phyloP scores from a whole-genome alignment of 805 yeast species.

The Suhomyces sp. region DNA sequence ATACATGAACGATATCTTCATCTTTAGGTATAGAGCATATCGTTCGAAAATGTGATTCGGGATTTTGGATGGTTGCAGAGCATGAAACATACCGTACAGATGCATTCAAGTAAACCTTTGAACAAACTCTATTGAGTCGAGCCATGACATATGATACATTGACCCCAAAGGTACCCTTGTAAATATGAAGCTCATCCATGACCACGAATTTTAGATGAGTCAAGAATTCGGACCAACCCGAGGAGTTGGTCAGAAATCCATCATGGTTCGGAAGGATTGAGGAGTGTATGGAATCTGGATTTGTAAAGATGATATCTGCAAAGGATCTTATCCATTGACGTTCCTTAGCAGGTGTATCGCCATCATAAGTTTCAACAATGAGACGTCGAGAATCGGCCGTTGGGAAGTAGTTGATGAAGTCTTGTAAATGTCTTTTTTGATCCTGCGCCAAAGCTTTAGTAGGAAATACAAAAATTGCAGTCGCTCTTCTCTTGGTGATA shows the following conservation, averaged over 20 bases:
- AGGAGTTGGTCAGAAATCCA: slow-evolving; percentile 2
- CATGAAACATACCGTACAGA: slow-evolving; percentile 74
- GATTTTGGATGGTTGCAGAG: slow-evolving; percentile 87
- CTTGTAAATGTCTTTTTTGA: slow-evolving; percentile 78
- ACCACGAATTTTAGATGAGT: slow-evolving; percentile 67
- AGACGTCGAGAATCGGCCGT: slow-evolving; percentile 37
- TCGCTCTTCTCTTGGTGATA: slow-evolving; percentile 38
- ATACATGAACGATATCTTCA: slow-evolving; percentile 54
- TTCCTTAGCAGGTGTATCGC: slow-evolving; percentile 72
- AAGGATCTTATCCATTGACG: slow-evolving; percentile 55
- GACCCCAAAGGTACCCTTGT: slow-evolving; percentile 88
- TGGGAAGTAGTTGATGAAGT: slow-evolving; percentile 52
- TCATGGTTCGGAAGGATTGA: slow-evolving; percentile 78
- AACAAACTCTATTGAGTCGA: slow-evolving; percentile 60
- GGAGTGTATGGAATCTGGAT: slow-evolving; percentile 91
- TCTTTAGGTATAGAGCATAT: slow-evolving; percentile 62
- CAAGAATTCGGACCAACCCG: slow-evolving; percentile 67
- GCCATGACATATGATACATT: slow-evolving; percentile 87
- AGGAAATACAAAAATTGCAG: slow-evolving; percentile 89
- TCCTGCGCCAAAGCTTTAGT: slow-evolving; percentile 98
- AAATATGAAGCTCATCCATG: slow-evolving; percentile 83
- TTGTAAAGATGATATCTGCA: slow-evolving; percentile 84
- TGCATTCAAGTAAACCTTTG: slow-evolving; percentile 48
- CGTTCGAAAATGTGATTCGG: slow-evolving; percentile 66
- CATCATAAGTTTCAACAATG: slow-evolving; percentile 82